Evolutionary conservation across 345 rosid species (phyloP).

Genomic region (Arabis alpina): DNA sequence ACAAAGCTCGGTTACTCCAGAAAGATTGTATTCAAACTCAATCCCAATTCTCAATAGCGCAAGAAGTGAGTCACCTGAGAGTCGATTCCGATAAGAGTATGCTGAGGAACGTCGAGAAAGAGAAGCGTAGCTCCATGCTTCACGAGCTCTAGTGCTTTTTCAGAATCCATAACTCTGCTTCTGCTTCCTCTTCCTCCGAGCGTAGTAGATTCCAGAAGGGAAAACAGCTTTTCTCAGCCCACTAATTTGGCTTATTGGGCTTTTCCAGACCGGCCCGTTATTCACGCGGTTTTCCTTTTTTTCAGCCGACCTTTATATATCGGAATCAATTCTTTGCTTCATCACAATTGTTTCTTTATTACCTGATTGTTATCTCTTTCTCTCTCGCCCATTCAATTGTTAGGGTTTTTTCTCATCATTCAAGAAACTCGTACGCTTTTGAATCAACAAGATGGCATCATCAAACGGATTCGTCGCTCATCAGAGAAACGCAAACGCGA

Average conservation of each 20-base stretch:
- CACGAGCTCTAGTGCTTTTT: constrained; percentile 74
- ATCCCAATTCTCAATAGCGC: neutral
- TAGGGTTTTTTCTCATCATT: constrained; percentile 2
- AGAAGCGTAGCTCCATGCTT: constrained; percentile 79
- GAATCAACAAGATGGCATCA: no score
- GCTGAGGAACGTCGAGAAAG: constrained; percentile 85
- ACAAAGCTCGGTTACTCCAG: constrained; percentile 1
- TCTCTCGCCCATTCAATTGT: constrained; percentile 18
- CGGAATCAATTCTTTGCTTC: no score
- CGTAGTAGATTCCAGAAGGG: constrained; percentile 22
- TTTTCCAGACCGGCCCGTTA: no score
- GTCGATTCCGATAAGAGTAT: constrained; percentile 80
- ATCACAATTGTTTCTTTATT: neutral
- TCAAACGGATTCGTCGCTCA: neutral
- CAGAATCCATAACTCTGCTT: constrained; percentile 75
- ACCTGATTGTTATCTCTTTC: neutral
- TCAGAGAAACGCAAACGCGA: no score
- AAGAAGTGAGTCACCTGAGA: constrained; percentile 57
- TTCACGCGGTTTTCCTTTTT: no score
- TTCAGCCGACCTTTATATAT: constrained; percentile 25
- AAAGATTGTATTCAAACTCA: neutral
- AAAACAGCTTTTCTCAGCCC: neutral
- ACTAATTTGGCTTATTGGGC: neutral
- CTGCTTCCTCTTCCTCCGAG: no score
- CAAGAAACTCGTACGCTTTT: neutral